Evolutionary conservation across 345 rosid species (phyloP).

Genomic region (Acer yangbiense): DNA sequence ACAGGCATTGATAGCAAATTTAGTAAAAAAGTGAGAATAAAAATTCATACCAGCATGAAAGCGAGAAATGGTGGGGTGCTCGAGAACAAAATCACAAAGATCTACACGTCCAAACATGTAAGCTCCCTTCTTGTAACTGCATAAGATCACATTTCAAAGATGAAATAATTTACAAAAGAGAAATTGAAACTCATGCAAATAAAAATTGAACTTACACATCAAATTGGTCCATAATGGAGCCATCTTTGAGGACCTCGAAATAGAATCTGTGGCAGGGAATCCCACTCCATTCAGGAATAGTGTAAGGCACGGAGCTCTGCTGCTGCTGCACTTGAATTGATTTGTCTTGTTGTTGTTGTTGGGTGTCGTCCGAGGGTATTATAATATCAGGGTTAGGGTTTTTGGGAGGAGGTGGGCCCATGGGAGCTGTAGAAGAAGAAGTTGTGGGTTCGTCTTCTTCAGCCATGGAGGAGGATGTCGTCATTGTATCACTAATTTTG

Average conservation of each 20-base stretch:
- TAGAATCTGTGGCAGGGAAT: constrained; percentile 63
- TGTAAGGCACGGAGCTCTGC: constrained; percentile 62
- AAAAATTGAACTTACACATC: constrained; percentile 46
- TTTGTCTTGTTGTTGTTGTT: too few relatives aligned
- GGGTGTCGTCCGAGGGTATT: constrained; percentile 10
- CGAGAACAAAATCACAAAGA: constrained; percentile 85
- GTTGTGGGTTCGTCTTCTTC: constrained; percentile 10
- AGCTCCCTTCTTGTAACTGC: constrained; percentile 83
- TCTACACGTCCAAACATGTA: constrained; percentile 93
- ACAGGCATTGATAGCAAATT: background rate
- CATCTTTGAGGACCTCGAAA: constrained; percentile 87
- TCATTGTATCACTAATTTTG: background rate
- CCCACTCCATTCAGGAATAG: constrained; percentile 90
- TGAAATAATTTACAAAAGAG: background rate
- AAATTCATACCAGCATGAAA: constrained; percentile 78
- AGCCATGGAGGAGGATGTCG: constrained; percentile 10
- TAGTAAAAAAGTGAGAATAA: background rate
- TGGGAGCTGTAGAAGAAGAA: constrained; percentile 26
- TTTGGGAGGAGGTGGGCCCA: constrained; percentile 64
- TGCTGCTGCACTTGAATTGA: constrained; percentile 7
- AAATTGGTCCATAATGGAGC: constrained; percentile 63
- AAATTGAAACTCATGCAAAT: too few relatives aligned
- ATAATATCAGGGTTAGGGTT: constrained; percentile 29
- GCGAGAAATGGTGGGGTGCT: constrained; percentile 89
- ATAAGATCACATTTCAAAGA: constrained; percentile 5